Evolutionary conservation across 371 early-diverging fungal species (phyloP).

Genomic region (Phascolomyces articulosus): DNA sequence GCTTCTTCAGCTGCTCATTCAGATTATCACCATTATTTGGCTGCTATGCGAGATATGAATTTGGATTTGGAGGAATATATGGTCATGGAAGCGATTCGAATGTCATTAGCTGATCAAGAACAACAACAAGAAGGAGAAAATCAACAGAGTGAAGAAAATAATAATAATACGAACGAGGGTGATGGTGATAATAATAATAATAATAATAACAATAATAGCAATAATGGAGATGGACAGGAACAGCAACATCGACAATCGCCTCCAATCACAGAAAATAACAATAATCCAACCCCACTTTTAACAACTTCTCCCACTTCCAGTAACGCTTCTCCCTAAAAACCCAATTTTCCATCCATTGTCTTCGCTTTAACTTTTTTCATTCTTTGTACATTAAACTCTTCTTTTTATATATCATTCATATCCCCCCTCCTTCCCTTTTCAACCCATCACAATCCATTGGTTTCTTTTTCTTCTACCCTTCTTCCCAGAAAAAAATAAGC

Average conservation of each 20-base stretch:
- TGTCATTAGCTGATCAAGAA: slow-evolving; percentile 67
- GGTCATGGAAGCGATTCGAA: slow-evolving; percentile 89
- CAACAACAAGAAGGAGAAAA: neutral
- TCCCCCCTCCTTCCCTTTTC: neutral
- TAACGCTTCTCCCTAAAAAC: neutral
- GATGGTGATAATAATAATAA: neutral
- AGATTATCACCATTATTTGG: slow-evolving; percentile 65
- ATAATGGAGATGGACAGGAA: neutral
- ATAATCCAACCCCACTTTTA: neutral
- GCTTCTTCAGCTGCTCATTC: slow-evolving; percentile 41
- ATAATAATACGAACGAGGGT: neutral
- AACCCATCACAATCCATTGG: no score
- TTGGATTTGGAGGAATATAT: slow-evolving; percentile 88
- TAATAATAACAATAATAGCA: neutral
- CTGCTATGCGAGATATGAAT: slow-evolving; percentile 46
- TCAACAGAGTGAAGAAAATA: neutral
- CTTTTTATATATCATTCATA: neutral
- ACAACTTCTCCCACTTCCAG: neutral
- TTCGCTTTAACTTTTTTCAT: no score
- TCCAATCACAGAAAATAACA: neutral
- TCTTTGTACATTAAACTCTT: neutral
- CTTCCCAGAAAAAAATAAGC: no score
- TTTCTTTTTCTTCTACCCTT: no score
- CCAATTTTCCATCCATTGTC: no score
- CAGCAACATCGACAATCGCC: neutral